These are phyloP conservation scores for Panicum miliaceum DNA, from an alignment of 176 grass and related monocot species.

Conservation along the genomic window DNA sequence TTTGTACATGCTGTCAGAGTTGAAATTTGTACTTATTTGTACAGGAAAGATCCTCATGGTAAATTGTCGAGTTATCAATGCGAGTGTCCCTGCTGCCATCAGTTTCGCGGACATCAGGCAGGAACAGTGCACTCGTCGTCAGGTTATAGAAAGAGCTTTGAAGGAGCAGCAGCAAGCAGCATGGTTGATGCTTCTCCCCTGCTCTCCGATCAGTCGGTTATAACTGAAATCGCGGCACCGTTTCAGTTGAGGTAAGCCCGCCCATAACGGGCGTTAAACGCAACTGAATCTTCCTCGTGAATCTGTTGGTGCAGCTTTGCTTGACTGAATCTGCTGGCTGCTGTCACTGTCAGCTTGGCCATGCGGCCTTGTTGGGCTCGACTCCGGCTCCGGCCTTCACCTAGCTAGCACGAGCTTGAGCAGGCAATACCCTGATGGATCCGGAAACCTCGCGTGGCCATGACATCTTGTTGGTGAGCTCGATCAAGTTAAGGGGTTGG, in stretches of 20 bases:
- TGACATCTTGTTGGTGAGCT: too few relatives aligned
- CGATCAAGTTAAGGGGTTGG: background rate
- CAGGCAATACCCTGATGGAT: background rate
- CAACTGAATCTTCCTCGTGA: background rate
- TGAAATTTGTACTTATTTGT: too few relatives aligned
- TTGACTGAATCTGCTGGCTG: background rate
- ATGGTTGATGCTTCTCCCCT: background rate
- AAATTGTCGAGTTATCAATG: too few relatives aligned
- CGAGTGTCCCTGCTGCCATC: too few relatives aligned
- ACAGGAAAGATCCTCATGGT: background rate
- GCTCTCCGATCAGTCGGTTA: background rate
- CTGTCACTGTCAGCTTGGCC: background rate
- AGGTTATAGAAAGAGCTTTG: background rate
- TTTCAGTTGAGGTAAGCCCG: conserved; percentile 9
- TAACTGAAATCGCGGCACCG: conserved; percentile 36
- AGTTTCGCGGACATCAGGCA: background rate
- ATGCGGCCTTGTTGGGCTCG: background rate
- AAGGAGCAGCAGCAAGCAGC: background rate
- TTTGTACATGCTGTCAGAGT: too few relatives aligned
- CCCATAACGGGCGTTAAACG: background rate
- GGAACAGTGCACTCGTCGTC: background rate
- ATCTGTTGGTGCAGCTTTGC: background rate
- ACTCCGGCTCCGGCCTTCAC: background rate
- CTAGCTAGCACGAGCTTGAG: background rate
- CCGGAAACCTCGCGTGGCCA: background rate